phyloP scores from a whole-genome alignment of 371 early-diverging fungal species.

The Mucor ambiguus region DNA sequence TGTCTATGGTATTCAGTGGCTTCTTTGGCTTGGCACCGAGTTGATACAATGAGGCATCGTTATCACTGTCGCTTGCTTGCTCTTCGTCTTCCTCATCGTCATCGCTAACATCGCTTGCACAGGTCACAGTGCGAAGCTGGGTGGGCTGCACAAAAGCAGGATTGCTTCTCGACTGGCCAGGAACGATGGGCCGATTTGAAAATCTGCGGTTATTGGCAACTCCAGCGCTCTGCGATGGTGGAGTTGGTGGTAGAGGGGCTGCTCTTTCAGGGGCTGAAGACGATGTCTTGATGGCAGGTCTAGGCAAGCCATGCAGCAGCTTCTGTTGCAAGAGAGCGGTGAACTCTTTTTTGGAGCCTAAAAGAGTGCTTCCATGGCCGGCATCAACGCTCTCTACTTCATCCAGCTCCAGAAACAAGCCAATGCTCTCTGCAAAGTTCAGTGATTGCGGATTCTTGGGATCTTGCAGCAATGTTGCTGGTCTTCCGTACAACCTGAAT shows the following conservation, averaged over 20 bases:
- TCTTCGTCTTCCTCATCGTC: conserved; percentile 34
- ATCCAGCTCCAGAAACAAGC: conserved; percentile 39
- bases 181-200: neutral
- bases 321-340: conserved; percentile 29
- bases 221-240: neutral
- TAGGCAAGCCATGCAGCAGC: conserved; percentile 6
- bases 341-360: conserved; percentile 36
- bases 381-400: conserved; percentile 34
- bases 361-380: conserved; percentile 12
- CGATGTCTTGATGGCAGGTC: neutral
- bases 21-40: neutral
- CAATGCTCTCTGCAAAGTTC: conserved; percentile 36
- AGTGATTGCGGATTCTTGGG: conserved; percentile 32
- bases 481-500: conserved; percentile 57
- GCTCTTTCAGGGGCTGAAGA: neutral
- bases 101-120: conserved; percentile 47
- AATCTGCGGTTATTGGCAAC: neutral
- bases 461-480: conserved; percentile 37
- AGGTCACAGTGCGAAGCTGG: conserved; percentile 29
- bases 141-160: conserved; percentile 8
- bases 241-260: neutral
- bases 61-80: conserved; percentile 24
- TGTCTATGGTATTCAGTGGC: neutral
- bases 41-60: conserved; percentile 17
- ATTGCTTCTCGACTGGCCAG: neutral